Conservation (phyloP, 2,329 filamentous ascomycete genomes). For the Metarhizium humberi region DNA sequence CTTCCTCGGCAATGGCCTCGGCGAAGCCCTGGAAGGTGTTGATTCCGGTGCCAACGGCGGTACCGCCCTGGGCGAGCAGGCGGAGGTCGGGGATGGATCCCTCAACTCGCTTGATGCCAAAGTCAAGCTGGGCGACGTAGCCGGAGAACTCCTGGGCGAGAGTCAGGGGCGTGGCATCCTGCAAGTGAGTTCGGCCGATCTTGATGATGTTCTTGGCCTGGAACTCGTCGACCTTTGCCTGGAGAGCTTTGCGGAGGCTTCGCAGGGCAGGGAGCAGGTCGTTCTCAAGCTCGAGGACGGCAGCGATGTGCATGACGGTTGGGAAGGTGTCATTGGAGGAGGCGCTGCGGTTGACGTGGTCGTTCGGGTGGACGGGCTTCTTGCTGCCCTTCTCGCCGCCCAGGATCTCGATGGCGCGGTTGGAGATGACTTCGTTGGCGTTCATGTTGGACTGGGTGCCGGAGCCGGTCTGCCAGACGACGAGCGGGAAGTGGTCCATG, state of each 20-base stretch:
- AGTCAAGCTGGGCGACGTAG: constrained; percentile 90
- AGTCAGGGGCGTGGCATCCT: constrained; percentile 92
- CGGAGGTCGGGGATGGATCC: constrained; percentile 73
- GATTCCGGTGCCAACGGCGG: constrained; percentile 91
- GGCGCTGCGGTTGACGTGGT: constrained; percentile 98
- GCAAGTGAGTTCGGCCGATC: constrained; percentile 94
- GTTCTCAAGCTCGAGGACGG: constrained; percentile 84
- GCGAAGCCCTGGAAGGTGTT: constrained; percentile 97
- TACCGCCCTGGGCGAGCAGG: constrained; percentile 88
- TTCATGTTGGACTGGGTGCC: constrained; percentile 99
- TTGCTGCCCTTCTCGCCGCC: constrained; percentile 91
- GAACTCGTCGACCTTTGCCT: constrained; percentile 84
- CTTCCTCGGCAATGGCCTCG: constrained; percentile 83
- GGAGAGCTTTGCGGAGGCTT: constrained; percentile 73
- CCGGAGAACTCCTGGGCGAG: constrained; percentile 96
- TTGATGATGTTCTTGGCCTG: constrained; percentile 87
- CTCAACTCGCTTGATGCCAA: constrained; percentile 80
- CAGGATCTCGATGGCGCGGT: constrained; percentile 95
- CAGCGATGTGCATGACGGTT: constrained; percentile 98
- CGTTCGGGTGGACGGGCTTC: constrained; percentile 98
- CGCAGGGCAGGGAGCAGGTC: constrained; percentile 74
- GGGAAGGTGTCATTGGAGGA: constrained; percentile 99
- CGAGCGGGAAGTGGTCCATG: constrained; percentile 92
- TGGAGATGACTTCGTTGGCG: constrained; percentile 99
- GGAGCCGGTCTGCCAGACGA: constrained; percentile 98